Evolutionary conservation across 768 basidiomycete species (phyloP).

Genomic region (Pisolithus microcarpus): DNA sequence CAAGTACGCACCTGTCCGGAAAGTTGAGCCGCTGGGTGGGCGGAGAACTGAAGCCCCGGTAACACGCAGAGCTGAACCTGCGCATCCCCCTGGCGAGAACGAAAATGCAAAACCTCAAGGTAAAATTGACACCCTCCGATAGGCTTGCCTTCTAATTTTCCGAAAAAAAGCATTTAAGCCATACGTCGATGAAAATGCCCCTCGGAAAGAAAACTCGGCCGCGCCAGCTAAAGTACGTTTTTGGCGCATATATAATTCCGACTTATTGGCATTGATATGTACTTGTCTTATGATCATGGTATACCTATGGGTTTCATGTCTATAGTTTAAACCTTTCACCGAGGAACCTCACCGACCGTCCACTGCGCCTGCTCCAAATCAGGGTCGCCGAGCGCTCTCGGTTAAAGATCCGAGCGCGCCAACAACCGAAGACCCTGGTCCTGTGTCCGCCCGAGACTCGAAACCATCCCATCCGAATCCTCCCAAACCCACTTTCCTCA

Average conservation of each 20-base stretch:
- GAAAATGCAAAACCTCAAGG: conserved; percentile 32
- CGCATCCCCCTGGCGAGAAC: conserved; percentile 26
- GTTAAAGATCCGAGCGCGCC: conserved; percentile 37
- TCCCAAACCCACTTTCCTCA: conserved; percentile 22
- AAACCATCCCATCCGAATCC: conserved; percentile 23
- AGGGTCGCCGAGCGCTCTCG: conserved; percentile 39
- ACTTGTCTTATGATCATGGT: not conserved
- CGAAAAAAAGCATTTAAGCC: conserved; percentile 44
- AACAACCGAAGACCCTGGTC: conserved; percentile 7
- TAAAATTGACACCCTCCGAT: conserved; percentile 12
- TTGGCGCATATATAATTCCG: not conserved
- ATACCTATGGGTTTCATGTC: no score
- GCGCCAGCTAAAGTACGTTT: conserved; percentile 14
- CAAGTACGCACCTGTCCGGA: conserved; percentile 66
- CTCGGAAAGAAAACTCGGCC: conserved; percentile 37
- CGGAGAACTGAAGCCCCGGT: conserved; percentile 20
- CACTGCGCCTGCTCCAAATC: conserved; percentile 24
- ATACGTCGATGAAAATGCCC: conserved; percentile 57
- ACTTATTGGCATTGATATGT: conserved; percentile 4
- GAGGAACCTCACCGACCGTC: conserved; percentile 45
- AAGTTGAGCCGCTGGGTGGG: conserved; percentile 49
- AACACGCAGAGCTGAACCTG: conserved; percentile 26
- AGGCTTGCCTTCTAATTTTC: conserved; percentile 16
- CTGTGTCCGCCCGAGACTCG: conserved; percentile 18
- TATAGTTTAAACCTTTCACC: conserved; percentile 61